These are phyloP conservation scores for Mucor ambiguus DNA, from an alignment of 371 early-diverging fungal genomes.

Conservation along the genomic window DNA sequence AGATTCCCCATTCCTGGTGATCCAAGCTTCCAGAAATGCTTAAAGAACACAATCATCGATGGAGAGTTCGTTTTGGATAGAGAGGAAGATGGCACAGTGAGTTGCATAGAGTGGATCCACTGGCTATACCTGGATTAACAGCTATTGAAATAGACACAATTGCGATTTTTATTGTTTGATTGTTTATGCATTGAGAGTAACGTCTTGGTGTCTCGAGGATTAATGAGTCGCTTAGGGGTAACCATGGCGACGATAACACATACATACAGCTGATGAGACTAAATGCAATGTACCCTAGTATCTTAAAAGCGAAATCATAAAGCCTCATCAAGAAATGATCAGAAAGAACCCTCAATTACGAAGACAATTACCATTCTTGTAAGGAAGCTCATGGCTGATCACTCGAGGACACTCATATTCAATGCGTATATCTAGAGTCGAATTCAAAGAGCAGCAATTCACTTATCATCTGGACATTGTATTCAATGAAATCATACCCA, in stretches of 20 bases:
- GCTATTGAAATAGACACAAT: slow-evolving; percentile 21
- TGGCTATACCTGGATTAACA: not conserved
- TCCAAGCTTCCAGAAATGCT: slow-evolving; percentile 48
- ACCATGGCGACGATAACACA: slow-evolving; percentile 8
- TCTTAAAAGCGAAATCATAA: slow-evolving; percentile 63
- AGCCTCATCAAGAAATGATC: slow-evolving; percentile 66
- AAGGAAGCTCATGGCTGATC: slow-evolving; percentile 16
- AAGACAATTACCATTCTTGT: slow-evolving; percentile 66
- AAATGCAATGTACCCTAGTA: slow-evolving; percentile 42
- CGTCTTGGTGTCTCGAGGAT: slow-evolving; percentile 52
- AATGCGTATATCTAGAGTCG: slow-evolving; percentile 43
- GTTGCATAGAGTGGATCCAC: slow-evolving; percentile 3
- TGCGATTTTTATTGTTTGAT: slow-evolving; percentile 77
- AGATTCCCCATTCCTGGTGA: slow-evolving; percentile 70
- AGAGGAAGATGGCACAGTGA: slow-evolving; percentile 63
- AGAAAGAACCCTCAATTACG: slow-evolving; percentile 43
- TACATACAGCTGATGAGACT: not conserved
- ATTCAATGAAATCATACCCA: slow-evolving; percentile 71
- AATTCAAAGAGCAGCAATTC: slow-evolving; percentile 71
- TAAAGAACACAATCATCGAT: slow-evolving; percentile 84
- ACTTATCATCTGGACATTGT: slow-evolving; percentile 70
- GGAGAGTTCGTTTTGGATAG: slow-evolving; percentile 89
- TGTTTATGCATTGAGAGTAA: slow-evolving; percentile 63
- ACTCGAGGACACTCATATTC: not conserved
- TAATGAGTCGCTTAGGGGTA: slow-evolving; percentile 79